Evolutionary conservation across 495 filamentous ascomycete species (phyloP).

Genomic region (Staphylotrichum tortipilum): DNA sequence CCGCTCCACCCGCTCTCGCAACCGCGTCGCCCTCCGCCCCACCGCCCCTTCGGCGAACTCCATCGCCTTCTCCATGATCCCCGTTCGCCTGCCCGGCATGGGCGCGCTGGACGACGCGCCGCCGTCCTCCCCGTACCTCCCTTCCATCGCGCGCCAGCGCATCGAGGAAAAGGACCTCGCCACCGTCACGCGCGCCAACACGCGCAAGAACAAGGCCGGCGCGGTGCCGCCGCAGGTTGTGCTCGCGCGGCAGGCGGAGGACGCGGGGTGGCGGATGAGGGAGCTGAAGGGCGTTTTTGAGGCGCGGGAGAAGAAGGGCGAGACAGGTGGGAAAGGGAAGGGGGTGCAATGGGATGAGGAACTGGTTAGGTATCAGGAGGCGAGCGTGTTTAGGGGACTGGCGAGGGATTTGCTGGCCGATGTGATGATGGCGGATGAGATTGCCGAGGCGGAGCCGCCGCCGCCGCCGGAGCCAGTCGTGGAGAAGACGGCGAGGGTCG

Average conservation of each 20-base stretch:
- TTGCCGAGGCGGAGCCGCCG: constrained; percentile 8
- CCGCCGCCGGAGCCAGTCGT: not conserved
- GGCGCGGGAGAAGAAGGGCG: constrained; percentile 13
- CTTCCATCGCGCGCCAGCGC: constrained; percentile 18
- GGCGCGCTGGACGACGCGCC: constrained; percentile 16
- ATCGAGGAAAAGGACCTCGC: constrained; percentile 45
- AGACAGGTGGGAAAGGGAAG: constrained; percentile 15
- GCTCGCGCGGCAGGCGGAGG: constrained; percentile 20
- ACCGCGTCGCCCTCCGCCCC: constrained; percentile 19
- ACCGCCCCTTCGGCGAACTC: constrained; percentile 26
- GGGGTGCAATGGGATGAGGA: constrained; percentile 24
- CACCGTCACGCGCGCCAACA: constrained; percentile 41
- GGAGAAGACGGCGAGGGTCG: constrained; percentile 1
- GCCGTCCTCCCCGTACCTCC: constrained; percentile 10
- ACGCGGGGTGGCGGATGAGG: constrained; percentile 22
- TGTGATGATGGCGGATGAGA: constrained; percentile 7
- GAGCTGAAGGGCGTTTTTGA: constrained; percentile 24
- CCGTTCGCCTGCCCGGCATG: constrained; percentile 24
- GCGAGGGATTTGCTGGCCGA: not conserved
- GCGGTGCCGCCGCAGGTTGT: constrained; percentile 23
- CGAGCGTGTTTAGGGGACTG: not conserved
- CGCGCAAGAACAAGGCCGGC: constrained; percentile 47
- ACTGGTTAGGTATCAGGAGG: constrained; percentile 21
- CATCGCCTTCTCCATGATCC: constrained; percentile 23
- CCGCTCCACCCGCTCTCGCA: constrained; percentile 23